Base-by-base conservation (phyloP, 352 stramenopile genomes). In the Phytopythium ostracodes region DNA sequence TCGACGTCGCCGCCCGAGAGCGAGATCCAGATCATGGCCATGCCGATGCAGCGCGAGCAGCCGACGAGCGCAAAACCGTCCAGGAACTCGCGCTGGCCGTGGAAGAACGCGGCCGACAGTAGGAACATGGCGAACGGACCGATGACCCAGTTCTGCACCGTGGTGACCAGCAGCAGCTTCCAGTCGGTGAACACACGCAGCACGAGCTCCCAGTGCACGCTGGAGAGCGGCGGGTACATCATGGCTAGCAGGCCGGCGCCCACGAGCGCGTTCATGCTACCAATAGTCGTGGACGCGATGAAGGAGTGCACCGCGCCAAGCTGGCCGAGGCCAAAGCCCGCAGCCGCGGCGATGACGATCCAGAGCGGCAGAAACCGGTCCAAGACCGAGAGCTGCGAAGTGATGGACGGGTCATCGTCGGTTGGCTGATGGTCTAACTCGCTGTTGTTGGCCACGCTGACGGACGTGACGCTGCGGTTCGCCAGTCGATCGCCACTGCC, bases 21-120 rank as follows among this genome's bases (percentile, higher is more conserved):
- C 31, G 64, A 68, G 64, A 86, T 88, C 84, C 82, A 94, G 60
- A 94, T 85, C 68, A 94, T 85, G 59, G 92, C 84, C 84, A 94
- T 94, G 22, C 77, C 82, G 43, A 89, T 94, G 62, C 81, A 94
- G 11, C 82, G 75, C 47, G 80, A 68, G 54, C 80, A 89, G 2
- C 84, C 84, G 4, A 94, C 75, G 60, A 92, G 71, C 43, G 75
- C 86, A 53, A 89, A 81, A 6, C 84, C 84, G 0, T 79, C 70
- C 50, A 91, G 75, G 68, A 84, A 91, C 14, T 76, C 73, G 4
- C 64, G 25, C 27, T 84, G 64, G 38, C 70, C 33, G 40, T 73
- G 72, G 68, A 86, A 88, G 65, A 86, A 86, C 12, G 56, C 70
- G 0, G 72, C 70, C 12, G 77, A 65, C 46, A 87, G 66, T 20